Base-by-base conservation (phyloP, 805 yeast species). In the Saccharomyces eubayanus region DNA sequence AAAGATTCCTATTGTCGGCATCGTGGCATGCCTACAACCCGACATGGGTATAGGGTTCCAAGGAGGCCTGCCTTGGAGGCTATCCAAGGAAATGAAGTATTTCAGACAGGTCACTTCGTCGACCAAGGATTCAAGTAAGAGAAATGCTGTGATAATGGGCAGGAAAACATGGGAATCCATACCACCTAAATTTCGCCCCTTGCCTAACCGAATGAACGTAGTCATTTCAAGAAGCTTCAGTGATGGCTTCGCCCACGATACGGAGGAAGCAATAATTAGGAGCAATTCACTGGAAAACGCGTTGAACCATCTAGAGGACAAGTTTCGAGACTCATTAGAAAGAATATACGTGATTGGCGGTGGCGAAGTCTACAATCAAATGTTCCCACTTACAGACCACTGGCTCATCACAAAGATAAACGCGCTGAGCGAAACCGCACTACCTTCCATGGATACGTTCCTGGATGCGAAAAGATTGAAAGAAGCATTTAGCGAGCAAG, bases 161-260 rank as follows among this genome's bases (percentile, higher is more conserved):
- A 78, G 97, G 55, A 87, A 84, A 65, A 92, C 98, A 1, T 94
- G 97, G 96, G 94, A 90, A 31, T 87, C 96, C 6, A 91, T 94
- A 31, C 98, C 99, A 0, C 57, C 70, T 1, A 83, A 78, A 65
- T 94, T 89, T 71, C 75, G 96, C 57, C 99, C 99, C 0, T 75
- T 94, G 47, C 84, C 85, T 2, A 81, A 76, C 49, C 77, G 99
- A 54, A 53, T 82, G 28, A 94, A 94, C 67, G 81, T 90, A 12
- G 82, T 94, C 0, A 71, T 94, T 10, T 85, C 96, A 28, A 71
- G 90, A 49, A 65, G 67, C 36, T 59, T 62, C 47, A 47, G 57
- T 2, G 20, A 41, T 1, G 24, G 47, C 6, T 56, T 66, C 4
- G 51, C 55, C 2, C 59, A 59, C 9, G 62, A 11, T n/a, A 28